Evolutionary conservation across 2,329 filamentous ascomycete species (phyloP), one percentile per base, ranked within the genome.

Genomic region (Colletotrichum incanum): DNA sequence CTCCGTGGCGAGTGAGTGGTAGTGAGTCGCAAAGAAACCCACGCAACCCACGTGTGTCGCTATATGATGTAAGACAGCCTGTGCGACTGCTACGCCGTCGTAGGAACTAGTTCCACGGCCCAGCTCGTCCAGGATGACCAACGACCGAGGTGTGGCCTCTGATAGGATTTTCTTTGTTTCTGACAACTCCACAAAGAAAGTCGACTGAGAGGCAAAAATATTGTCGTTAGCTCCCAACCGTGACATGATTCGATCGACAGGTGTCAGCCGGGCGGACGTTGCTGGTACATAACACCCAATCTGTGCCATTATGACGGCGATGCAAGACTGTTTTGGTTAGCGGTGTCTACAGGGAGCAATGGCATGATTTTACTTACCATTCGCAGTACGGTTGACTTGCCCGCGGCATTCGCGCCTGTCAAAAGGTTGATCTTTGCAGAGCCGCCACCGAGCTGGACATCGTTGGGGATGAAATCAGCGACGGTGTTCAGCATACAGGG

Each of bases 161-260:
- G 94, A 91, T 0, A 99, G 88, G 62, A 99, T 99, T 87, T 98
- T 98, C 86, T 98, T 98, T 0, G 96, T 99, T 81, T 99, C 96
- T 0, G 95, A 95, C 2, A 99, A 86, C 82, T 99, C 96, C 37
- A 99, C 96, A 79, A 99, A 98, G 86, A 99, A 99, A 2, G 96
- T 99, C 18, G 94, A 97, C 82, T 99, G 96, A 0, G 96, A 94
- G 1, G 96, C 96, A 80, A 99, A 98, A 77, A 99, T 99, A 82
- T 98, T 98, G 89, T 99, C 96, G 78, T 98, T 98, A 59, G 96
- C 96, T 12, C 96, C 96, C 0, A 99, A 90, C 56, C 96, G 94
- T 12, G 96, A 98, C 96, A 99, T 99, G 86, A 99, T 98, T 66
- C 96, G 94, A 80, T 99, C 96, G 3, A 97, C 91, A 0, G 96